Evolutionary conservation across 164 flowering plant species (phyloP).

Genomic region (Houttuynia cordata): DNA sequence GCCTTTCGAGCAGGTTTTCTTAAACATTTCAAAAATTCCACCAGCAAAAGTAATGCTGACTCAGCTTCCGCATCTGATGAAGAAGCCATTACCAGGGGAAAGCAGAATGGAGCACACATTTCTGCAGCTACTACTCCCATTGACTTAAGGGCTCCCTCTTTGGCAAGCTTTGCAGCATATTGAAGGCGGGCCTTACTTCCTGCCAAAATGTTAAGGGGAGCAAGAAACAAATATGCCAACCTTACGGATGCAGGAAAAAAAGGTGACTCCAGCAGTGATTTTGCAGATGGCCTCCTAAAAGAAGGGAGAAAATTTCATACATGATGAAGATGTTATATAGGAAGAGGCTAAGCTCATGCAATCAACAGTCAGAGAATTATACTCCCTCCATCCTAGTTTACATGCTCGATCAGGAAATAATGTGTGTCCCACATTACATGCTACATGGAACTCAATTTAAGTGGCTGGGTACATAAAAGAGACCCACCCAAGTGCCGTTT

Average conservation of each 20-base stretch:
- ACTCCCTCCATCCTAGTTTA: too few species aligned
- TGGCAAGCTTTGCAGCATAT: conserved; percentile 75
- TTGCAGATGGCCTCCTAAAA: conserved; percentile 84
- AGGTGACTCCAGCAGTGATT: conserved; percentile 78
- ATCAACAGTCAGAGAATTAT: too few species aligned
- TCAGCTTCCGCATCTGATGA: conserved; percentile 65
- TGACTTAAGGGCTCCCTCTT: conserved; percentile 62
- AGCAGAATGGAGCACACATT: conserved; percentile 76
- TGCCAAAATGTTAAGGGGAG: conserved; percentile 73
- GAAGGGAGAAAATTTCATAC: background rate
- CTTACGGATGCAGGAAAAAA: conserved; percentile 60
- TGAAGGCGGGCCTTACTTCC: conserved; percentile 52
- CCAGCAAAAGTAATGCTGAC: conserved; percentile 52
- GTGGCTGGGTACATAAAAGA: too few species aligned
- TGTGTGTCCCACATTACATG: too few species aligned
- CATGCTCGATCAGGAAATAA: too few species aligned
- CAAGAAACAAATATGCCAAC: conserved; percentile 69
- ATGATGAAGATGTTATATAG: background rate
- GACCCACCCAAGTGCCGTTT: too few species aligned
- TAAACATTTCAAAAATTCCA: conserved; percentile 68
- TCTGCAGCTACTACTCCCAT: conserved; percentile 90
- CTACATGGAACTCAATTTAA: too few species aligned
- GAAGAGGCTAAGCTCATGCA: background rate
- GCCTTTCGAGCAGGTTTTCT: conserved; percentile 50
- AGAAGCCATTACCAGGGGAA: conserved; percentile 42